Conservation (phyloP, 768 basidiomycete species). For the Cystofilobasidium macerans region DNA sequence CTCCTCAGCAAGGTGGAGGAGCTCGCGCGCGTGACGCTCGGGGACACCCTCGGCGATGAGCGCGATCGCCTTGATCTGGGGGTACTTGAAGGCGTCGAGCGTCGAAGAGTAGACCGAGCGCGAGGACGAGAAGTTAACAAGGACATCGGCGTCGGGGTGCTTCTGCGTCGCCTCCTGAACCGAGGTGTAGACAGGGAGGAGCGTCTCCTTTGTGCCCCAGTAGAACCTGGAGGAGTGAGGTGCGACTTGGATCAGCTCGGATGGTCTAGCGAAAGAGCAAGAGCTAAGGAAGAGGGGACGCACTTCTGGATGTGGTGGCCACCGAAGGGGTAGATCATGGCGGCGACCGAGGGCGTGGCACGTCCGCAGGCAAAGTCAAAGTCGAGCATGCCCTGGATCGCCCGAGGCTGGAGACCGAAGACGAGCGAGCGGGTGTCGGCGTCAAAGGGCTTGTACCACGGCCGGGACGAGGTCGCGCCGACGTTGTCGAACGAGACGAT, state of each 20-base stretch:
- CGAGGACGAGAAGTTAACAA: slow-evolving; percentile 94
- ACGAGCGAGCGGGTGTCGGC: slow-evolving; percentile 89
- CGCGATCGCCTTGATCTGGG: slow-evolving; percentile 63
- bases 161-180: slow-evolving; percentile 83
- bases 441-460: slow-evolving; percentile 84
- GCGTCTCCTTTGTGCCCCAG: slow-evolving; percentile 99
- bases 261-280: no score
- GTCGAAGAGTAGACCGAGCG: slow-evolving; percentile 92
- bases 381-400: slow-evolving; percentile 97
- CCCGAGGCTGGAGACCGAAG: slow-evolving; percentile 96
- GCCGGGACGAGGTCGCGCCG: slow-evolving; percentile 43
- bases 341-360: slow-evolving; percentile 78
- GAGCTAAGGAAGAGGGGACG: no score
- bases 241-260: no score
- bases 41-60: slow-evolving; percentile 99
- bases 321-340: slow-evolving; percentile 99
- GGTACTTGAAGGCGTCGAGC: slow-evolving; percentile 70
- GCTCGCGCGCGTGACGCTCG: slow-evolving; percentile 91
- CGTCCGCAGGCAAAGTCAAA: slow-evolving; percentile 98
- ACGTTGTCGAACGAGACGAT: slow-evolving; percentile 71
- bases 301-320: slow-evolving; percentile 99
- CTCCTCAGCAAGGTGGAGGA: slow-evolving; percentile 73
- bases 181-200: slow-evolving; percentile 91
- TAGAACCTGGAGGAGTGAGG: no score
- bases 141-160: slow-evolving; percentile 91